Percentiles rank a stretch among this genome's conserved stretches.
Conservation (phyloP, 106 monocot genomes). For the Dendrobium officinale region DNA sequence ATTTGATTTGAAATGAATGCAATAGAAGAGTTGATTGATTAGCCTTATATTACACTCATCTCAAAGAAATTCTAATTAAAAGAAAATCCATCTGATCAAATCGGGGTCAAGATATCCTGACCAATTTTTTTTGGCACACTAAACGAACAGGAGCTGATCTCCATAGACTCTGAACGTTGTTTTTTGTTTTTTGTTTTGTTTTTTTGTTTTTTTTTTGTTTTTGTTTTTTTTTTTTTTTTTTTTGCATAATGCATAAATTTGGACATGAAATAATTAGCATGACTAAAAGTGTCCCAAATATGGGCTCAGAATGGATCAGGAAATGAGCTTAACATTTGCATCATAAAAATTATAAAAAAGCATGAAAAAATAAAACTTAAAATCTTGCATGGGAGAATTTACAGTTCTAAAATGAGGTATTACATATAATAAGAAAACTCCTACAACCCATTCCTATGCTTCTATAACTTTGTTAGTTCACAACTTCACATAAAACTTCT, state of each 20-base stretch:
- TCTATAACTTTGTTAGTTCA: neutral
- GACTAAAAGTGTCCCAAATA: neutral
- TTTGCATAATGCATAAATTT: neutral
- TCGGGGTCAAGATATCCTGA: no score
- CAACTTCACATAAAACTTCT: neutral
- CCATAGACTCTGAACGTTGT: neutral
- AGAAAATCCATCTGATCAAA: no score
- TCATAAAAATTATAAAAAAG: neutral
- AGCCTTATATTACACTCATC: no score
- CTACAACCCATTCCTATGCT: neutral
- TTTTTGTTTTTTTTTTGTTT: no score
- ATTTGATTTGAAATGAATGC: no score
- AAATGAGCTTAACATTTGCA: neutral
- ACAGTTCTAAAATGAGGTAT: neutral
- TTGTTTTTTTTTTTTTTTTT: neutral
- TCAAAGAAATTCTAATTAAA: no score
- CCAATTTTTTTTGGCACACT: neutral
- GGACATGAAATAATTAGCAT: neutral
- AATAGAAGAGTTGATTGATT: no score
- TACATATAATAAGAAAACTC: neutral
- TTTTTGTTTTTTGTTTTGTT: neutral
- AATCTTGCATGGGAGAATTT: neutral
- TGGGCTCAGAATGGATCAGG: neutral
- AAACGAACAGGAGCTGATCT: neutral
- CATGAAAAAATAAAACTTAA: neutral